phyloP scores from a whole-genome alignment of 768 basidiomycete species.

The Saitozyma sp. region DNA sequence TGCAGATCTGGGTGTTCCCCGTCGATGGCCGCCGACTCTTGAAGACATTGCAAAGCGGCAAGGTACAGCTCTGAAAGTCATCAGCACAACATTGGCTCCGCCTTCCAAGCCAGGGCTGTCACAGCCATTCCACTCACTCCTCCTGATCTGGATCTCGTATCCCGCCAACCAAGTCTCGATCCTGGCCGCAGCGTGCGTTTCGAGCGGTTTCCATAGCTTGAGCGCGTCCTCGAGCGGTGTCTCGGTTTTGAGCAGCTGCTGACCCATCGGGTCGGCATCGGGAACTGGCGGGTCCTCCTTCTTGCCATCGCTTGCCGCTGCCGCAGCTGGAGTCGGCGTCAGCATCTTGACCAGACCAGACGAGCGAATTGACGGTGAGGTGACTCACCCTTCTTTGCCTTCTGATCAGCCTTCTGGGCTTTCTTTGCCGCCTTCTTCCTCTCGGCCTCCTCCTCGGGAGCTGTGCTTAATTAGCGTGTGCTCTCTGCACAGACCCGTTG shows the following conservation, averaged over 20 bases:
- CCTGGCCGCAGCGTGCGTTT: conserved; percentile 58
- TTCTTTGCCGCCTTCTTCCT: conserved; percentile 50
- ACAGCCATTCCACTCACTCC: conserved; percentile 61
- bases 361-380: neutral
- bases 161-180: conserved; percentile 71
- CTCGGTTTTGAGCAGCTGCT: conserved; percentile 63
- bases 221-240: conserved; percentile 75
- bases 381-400: conserved; percentile 41
- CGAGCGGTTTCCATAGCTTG: conserved; percentile 68
- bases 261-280: conserved; percentile 83
- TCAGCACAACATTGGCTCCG: neutral
- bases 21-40: conserved; percentile 60
- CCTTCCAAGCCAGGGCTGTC: neutral
- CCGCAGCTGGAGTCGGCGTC: conserved; percentile 16
- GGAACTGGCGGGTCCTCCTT: conserved; percentile 38
- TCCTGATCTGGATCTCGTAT: conserved; percentile 79
- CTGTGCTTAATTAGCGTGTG: conserved; percentile 9
- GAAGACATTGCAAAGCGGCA: conserved; percentile 72
- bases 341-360: neutral
- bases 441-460: conserved; percentile 51
- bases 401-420: conserved; percentile 50
- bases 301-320: conserved; percentile 26
- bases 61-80: conserved; percentile 67
- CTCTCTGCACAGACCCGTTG: neutral
- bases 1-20: conserved; percentile 69